Base-by-base conservation (phyloP, 2,329 filamentous ascomycete species). In the Neopestalotiopsis clavispora region DNA sequence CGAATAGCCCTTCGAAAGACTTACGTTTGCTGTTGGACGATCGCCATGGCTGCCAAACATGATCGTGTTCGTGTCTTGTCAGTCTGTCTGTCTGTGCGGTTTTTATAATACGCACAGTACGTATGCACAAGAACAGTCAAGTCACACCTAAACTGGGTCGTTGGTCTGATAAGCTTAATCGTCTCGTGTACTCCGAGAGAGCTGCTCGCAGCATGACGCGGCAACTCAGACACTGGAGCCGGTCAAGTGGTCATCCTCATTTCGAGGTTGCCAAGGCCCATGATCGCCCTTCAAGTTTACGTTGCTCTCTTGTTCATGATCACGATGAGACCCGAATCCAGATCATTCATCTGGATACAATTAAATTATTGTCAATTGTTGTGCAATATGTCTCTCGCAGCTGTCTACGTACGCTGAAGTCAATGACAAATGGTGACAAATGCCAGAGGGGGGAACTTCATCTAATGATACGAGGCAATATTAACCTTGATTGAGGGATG, bases 141-240 rank as follows among this genome's bases (percentile, higher is more conserved):
- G 34, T 6, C 6, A 38, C 10, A 38, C 34, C 1, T 38, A 10
- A 10, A 28, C 42, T 30, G 10, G 23, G 12, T 34, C 40, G 42
- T 28, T 56, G 17, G 45, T 66, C 63, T 57, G 63, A 66, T 66
- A 66, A 66, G 63, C 63, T 66, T 66, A 66, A 66, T 66, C 45
- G 49, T 32, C 63, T 66, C 49, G 23, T 32, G 42, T 45, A 56
- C 30, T 34, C 63, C 28, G 40, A 49, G 23, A 34, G 13, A 17
- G 13, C 49, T 58, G 23, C 17, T 17, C 17, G 30, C 62, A 52
- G 38, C 40, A 66, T 66, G 63, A 66, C 63, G 63, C 63, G 63
- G 63, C 63, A 49, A 38, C 28, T 32, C 32, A 23, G 63, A 66
- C 28, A 57, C 42, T 34, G 28, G 28, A 9, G 63, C 23, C 17